Conservation (phyloP, 352 stramenopile genomes). For the Globisporangium iwayamae region DNA sequence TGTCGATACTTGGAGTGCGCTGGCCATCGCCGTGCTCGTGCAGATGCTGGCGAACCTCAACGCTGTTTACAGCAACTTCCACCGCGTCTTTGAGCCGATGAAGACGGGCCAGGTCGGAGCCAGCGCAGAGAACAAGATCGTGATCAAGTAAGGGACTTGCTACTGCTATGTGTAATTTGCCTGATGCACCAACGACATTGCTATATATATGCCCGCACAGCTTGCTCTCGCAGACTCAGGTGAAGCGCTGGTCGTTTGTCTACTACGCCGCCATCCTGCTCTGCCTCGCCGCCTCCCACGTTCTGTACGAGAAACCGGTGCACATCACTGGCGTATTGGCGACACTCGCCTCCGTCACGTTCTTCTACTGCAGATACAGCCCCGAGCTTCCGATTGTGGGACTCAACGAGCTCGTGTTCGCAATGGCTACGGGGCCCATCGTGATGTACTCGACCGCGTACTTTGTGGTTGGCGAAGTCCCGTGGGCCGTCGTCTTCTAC, state of each 20-base stretch:
- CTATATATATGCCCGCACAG: slow-evolving; percentile 19
- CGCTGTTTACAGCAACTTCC: slow-evolving; percentile 67
- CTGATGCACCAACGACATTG: background rate
- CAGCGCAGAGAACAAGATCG: slow-evolving; percentile 40
- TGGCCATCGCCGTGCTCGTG: slow-evolving; percentile 51
- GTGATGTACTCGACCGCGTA: slow-evolving; percentile 48
- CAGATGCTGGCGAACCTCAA: slow-evolving; percentile 75
- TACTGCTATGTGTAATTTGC: background rate
- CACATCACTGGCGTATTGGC: slow-evolving; percentile 25
- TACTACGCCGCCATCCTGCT: slow-evolving; percentile 48
- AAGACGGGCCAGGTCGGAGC: slow-evolving; percentile 22
- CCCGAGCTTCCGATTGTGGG: slow-evolving; percentile 37
- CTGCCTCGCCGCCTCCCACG: slow-evolving; percentile 32
- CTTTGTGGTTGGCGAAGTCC: slow-evolving; percentile 44
- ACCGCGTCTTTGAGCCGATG: slow-evolving; percentile 45
- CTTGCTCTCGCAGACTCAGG: slow-evolving; percentile 67
- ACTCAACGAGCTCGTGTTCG: slow-evolving; percentile 49
- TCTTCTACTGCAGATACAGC: slow-evolving; percentile 56
- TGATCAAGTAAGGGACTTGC: slow-evolving; percentile 48
- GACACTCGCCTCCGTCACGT: slow-evolving; percentile 31
- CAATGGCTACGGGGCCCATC: slow-evolving; percentile 44
- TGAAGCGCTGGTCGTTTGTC: slow-evolving; percentile 62
- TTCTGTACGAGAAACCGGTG: slow-evolving; percentile 35
- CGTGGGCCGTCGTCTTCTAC: slow-evolving; percentile 45
- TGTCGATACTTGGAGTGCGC: slow-evolving; percentile 31